Evolutionary conservation across 371 early-diverging fungal species (phyloP), one percentile per base, ranked within the genome.

Genomic region (Basidiobolus heterosporus): DNA sequence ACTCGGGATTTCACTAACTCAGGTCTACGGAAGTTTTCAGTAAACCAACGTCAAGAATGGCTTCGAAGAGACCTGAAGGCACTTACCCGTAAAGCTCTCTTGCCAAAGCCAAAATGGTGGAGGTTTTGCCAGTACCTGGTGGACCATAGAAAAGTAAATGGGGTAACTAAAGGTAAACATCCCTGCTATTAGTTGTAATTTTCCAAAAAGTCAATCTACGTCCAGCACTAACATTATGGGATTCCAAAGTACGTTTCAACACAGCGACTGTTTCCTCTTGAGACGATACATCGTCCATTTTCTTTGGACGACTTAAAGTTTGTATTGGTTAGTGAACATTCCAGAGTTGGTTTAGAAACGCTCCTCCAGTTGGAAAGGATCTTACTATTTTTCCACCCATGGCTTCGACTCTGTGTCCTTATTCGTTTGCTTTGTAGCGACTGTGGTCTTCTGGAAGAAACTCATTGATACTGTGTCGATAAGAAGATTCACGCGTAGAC

Each of bases 101-200:
- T n/a, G 88, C 76, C 40, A 97, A 67, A 0, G 98, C 90, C 40
- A 97, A 69, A 51, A 98, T 94, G 2, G 96, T 92, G 0, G 94
- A 88, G 0, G 99, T 99, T 67, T 99, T 99, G 56, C 99, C 99
- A 2, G 98, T 84, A 46, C 99, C 99, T 24, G 99, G 96, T 44
- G 98, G 98, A 4, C 99, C 99, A 69, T 98, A 94, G 60, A 99
- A 94, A 24, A 99, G 67, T 24, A 99, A 71, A 62, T 99, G 98
- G 18, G 99, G 99, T 44, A 97, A 71, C 86, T 88, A 59, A 13
- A 30, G 36, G 47, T 3, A 48, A 38, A 43, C 3, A n/a, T 38
- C 18, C 41, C 9, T 30, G 30, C 5, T 30, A 5, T 30, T 5
- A 9, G 3, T 5, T 9, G 30, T 30, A 9, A 5, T 3, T 30